These are phyloP conservation scores for Hippophae rhamnoides DNA, from an alignment of 306 rosid species.

Conservation along the genomic window DNA sequence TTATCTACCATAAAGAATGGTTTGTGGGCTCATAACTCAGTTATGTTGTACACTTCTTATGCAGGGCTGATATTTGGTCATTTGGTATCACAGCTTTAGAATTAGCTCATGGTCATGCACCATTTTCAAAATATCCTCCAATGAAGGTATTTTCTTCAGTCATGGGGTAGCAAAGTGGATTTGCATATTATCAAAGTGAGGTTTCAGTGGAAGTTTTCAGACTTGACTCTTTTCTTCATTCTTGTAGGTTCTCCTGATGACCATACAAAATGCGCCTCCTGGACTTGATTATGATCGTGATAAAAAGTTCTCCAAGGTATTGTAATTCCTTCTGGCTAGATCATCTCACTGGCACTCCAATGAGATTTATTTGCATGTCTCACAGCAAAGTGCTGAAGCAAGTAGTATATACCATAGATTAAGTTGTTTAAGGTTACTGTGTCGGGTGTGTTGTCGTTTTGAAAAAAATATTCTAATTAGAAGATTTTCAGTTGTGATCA, in stretches of 20 bases:
- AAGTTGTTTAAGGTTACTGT: not conserved
- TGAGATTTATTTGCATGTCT: not conserved
- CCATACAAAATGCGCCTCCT: constrained; percentile 99
- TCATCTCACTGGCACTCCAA: not conserved
- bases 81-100: constrained; percentile 52
- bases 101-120: constrained; percentile 58
- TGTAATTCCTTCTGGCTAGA: constrained; percentile 59
- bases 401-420: not conserved
- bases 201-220: constrained; percentile 1
- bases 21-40: too few species aligned
- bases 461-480: constrained; percentile 67
- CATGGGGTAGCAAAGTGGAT: not conserved
- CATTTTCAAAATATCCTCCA: constrained; percentile 51
- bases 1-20: not conserved
- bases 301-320: constrained; percentile 94
- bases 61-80: constrained; percentile 68
- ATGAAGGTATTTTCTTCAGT: constrained; percentile 31
- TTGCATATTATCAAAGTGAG: not conserved
- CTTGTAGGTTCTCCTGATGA: constrained; percentile 86
- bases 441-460: constrained; percentile 7
- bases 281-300: constrained; percentile 99
- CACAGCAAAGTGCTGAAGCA: not conserved
- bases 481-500: constrained; percentile 95
- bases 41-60: not conserved
- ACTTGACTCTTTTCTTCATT: constrained; percentile 8